Evolutionary conservation across 805 yeast species (phyloP).

Genomic region (Ogataea wickerhamii): DNA sequence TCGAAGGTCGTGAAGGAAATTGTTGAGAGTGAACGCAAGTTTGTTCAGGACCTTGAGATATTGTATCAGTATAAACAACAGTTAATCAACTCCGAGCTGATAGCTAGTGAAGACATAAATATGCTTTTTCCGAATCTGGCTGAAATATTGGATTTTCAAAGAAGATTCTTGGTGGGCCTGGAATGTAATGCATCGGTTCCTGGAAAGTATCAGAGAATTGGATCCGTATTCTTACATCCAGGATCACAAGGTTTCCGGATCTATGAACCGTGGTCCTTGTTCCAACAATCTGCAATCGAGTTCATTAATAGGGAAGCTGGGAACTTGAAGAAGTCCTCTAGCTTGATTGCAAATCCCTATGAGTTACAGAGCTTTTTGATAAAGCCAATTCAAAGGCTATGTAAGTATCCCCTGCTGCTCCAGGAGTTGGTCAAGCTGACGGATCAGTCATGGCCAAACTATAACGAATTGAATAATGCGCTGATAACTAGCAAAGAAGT

Average conservation of each 20-base stretch:
- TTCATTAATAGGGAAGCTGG: constrained; percentile 62
- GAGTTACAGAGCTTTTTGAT: constrained; percentile 86
- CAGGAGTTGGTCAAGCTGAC: constrained; percentile 70
- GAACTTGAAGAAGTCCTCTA: constrained; percentile 51
- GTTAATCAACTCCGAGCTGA: constrained; percentile 57
- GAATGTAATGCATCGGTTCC: constrained; percentile 84
- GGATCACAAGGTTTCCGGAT: constrained; percentile 75
- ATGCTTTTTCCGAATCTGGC: constrained; percentile 79
- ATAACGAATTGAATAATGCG: constrained; percentile 69
- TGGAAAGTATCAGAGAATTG: constrained; percentile 74
- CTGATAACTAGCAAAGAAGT: constrained; percentile 73
- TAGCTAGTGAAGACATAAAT: constrained; percentile 77
- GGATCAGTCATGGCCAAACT: constrained; percentile 47
- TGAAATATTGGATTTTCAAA: constrained; percentile 85
- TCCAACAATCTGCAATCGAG: constrained; percentile 83
- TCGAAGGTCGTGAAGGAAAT: constrained; percentile 81
- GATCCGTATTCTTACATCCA: constrained; percentile 82
- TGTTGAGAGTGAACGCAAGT: constrained; percentile 86
- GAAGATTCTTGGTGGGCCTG: constrained; percentile 80
- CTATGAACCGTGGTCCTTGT: constrained; percentile 93
- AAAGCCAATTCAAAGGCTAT: constrained; percentile 94
- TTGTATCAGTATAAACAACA: constrained; percentile 66
- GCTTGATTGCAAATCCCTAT: constrained; percentile 74
- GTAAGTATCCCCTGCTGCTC: constrained; percentile 86
- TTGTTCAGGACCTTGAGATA: constrained; percentile 84